A percentile compares a stretch with the other conserved stretches of the same genome.
Conservation (phyloP, 495 filamentous ascomycete species). For the Lophiotrema nucula region DNA sequence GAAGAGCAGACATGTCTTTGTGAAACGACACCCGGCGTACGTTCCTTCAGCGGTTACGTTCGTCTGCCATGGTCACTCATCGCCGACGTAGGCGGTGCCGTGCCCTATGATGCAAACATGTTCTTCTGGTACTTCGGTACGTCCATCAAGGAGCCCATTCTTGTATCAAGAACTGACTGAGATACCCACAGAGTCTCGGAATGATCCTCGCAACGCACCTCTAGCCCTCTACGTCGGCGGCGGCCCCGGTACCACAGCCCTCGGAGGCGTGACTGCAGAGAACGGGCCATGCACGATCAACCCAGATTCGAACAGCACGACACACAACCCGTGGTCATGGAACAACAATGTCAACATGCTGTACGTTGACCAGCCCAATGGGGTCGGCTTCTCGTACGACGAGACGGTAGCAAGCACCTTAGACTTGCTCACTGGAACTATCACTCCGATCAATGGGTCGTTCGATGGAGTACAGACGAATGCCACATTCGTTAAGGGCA, state of each 20-base stretch:
- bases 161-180: not conserved
- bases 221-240: conserved; percentile 21
- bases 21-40: conserved; percentile 22
- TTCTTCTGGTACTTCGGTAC: conserved; percentile 29
- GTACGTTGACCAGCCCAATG: conserved; percentile 22
- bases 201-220: conserved; percentile 16
- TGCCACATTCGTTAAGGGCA: conserved; percentile 38
- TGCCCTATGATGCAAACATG: conserved; percentile 13
- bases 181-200: conserved; percentile 1
- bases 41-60: conserved; percentile 21
- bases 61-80: conserved; percentile 12
- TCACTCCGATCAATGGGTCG: conserved; percentile 14
- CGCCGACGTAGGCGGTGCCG: not conserved
- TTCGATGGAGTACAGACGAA: conserved; percentile 1
- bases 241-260: conserved; percentile 13
- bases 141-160: not conserved
- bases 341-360: conserved; percentile 45
- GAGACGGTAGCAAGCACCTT: conserved; percentile 49
- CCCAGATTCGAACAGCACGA: conserved; percentile 40
- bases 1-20: conserved; percentile 8
- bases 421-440: conserved; percentile 19
- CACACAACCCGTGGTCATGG: conserved; percentile 26
- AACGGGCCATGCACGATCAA: conserved; percentile 47
- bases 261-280: conserved; percentile 9
- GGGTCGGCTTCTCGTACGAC: conserved; percentile 37